Percentiles rank a stretch among this genome's conserved stretches.
These are phyloP conservation scores for Volvariella volvacea DNA, from an alignment of 1,284 basidiomycete genomes.

Conservation along the genomic window DNA sequence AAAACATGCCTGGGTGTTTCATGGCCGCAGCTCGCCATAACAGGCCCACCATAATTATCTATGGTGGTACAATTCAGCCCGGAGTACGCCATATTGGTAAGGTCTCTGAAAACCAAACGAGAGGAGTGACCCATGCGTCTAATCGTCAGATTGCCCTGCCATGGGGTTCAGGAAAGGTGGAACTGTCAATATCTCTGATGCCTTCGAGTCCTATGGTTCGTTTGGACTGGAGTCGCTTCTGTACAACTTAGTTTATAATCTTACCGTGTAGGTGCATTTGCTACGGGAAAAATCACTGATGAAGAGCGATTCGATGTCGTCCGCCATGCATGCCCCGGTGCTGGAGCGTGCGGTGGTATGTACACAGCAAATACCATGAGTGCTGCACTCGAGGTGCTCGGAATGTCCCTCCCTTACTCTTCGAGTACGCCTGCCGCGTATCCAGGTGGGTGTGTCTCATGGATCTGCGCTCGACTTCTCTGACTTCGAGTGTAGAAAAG, in stretches of 20 bases:
- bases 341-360: conserved; percentile 80
- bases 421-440: conserved; percentile 80
- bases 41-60: conserved; percentile 79
- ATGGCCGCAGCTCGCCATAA: conserved; percentile 84
- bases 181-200: conserved; percentile 76
- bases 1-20: conserved; percentile 90
- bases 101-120: neutral
- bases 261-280: conserved; percentile 58
- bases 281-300: conserved; percentile 68
- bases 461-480: neutral
- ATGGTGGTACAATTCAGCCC: conserved; percentile 79
- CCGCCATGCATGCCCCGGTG: conserved; percentile 76
- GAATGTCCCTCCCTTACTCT: conserved; percentile 88
- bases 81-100: conserved; percentile 61
- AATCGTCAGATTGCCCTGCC: conserved; percentile 76
- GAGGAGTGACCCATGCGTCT: neutral
- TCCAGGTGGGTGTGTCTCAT: conserved; percentile 40
- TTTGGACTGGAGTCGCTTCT: neutral
- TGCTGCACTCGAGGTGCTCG: conserved; percentile 77
- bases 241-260: neutral
- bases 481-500: conserved; percentile 50
- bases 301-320: conserved; percentile 78
- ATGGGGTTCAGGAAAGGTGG: conserved; percentile 77
- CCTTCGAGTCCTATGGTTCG: conserved; percentile 75
- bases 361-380: conserved; percentile 91